These are phyloP conservation scores for Auxenochlorella pyrenoidosa DNA, from an alignment of 139 green algal species.

Conservation along the genomic window DNA sequence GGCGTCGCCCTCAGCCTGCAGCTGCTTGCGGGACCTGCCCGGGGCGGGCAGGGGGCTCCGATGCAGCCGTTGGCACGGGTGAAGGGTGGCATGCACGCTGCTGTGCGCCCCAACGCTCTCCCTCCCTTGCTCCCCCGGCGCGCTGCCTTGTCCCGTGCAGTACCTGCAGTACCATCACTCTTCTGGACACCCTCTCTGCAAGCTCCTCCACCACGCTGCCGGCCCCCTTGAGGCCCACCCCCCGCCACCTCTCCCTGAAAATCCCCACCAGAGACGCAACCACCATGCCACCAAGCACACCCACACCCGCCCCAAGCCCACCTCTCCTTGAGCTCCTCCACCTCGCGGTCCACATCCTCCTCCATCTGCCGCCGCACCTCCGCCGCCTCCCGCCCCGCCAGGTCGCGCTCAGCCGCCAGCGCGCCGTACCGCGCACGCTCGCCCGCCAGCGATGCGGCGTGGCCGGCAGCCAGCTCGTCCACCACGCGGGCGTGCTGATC, in stretches of 20 bases:
- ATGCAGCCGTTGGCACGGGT: background rate
- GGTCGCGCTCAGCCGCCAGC: slow-evolving; percentile 36
- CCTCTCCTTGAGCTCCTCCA: slow-evolving; percentile 90
- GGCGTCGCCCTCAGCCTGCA: slow-evolving; percentile 73
- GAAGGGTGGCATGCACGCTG: background rate
- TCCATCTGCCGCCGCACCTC: slow-evolving; percentile 91
- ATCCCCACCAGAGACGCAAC: background rate
- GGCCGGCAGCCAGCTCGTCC: background rate
- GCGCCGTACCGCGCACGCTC: slow-evolving; percentile 67
- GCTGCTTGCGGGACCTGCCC: slow-evolving; percentile 41
- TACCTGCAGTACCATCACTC: too few relatives aligned
- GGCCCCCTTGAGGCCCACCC: background rate
- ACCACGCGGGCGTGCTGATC: slow-evolving; percentile 8
- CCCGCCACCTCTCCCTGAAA: background rate
- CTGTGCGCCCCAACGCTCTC: too few relatives aligned
- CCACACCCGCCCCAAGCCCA: slow-evolving; percentile 49
- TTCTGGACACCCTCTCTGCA: too few relatives aligned
- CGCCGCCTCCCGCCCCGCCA: slow-evolving; percentile 47
- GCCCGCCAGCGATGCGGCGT: slow-evolving; percentile 66
- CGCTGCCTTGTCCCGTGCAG: too few relatives aligned
- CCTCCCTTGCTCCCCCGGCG: too few relatives aligned
- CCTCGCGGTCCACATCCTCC: slow-evolving; percentile 90
- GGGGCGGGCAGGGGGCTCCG: background rate
- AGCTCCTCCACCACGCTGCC: background rate
- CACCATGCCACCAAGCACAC: background rate